These are phyloP conservation scores for Discostella stelligera DNA, from an alignment of 352 stramenopile species.

Conservation along the genomic window DNA sequence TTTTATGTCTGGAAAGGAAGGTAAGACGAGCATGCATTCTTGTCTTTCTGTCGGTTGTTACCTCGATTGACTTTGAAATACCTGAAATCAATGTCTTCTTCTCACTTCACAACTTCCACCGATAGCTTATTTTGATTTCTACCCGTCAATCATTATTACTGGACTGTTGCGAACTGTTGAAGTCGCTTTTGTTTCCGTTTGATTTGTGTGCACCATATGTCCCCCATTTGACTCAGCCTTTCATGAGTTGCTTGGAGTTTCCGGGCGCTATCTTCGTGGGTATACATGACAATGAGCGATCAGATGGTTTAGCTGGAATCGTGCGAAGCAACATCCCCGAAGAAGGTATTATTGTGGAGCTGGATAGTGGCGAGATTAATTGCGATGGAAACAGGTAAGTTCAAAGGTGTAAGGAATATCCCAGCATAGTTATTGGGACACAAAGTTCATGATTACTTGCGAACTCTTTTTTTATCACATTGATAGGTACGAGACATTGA, in stretches of 20 bases:
- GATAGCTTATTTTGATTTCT: slow-evolving; percentile 76
- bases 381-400: slow-evolving; percentile 64
- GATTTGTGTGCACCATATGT: slow-evolving; percentile 80
- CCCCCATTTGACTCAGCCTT: slow-evolving; percentile 74
- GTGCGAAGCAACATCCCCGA: slow-evolving; percentile 70
- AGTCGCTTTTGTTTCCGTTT: slow-evolving; percentile 79
- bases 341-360: slow-evolving; percentile 79
- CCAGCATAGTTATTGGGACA: not conserved
- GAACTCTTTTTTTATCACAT: slow-evolving; percentile 2
- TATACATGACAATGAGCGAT: slow-evolving; percentile 73
- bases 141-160: slow-evolving; percentile 70
- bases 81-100: not conserved
- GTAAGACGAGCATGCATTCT: slow-evolving; percentile 23
- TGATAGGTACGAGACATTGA: slow-evolving; percentile 60
- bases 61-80: not conserved
- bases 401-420: not conserved
- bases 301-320: slow-evolving; percentile 58
- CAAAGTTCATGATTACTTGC: not conserved
- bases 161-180: slow-evolving; percentile 77
- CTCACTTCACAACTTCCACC: slow-evolving; percentile 5
- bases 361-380: slow-evolving; percentile 73
- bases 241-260: slow-evolving; percentile 81
- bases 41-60: not conserved
- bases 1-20: slow-evolving; percentile 79
- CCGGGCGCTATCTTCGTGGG: slow-evolving; percentile 80